Conservation (phyloP, 345 rosid species). For the Laguncularia racemosa region DNA sequence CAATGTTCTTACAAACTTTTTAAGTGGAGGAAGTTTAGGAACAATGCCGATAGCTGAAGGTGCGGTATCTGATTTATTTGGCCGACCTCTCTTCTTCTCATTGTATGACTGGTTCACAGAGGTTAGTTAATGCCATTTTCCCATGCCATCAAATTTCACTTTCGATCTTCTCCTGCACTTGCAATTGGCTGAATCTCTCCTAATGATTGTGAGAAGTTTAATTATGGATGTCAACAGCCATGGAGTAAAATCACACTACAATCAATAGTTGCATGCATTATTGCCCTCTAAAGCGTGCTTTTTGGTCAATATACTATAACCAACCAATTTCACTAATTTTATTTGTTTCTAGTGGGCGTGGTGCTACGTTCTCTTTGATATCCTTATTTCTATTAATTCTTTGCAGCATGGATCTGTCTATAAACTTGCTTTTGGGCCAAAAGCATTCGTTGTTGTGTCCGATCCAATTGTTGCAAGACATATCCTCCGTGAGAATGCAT, state of each 20-base stretch:
- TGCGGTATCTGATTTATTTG: conserved; percentile 84
- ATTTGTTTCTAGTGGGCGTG: not conserved
- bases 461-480: conserved; percentile 86
- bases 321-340: conserved; percentile 4
- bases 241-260: too few relatives aligned
- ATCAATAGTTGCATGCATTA: too few relatives aligned
- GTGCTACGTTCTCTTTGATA: not conserved
- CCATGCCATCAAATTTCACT: not conserved
- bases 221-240: too few relatives aligned
- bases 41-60: conserved; percentile 92
- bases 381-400: conserved; percentile 5
- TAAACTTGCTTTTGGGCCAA: conserved; percentile 98
- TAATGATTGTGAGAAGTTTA: too few relatives aligned
- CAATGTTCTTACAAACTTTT: conserved; percentile 70
- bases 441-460: conserved; percentile 92
- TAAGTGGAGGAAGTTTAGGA: conserved; percentile 73
- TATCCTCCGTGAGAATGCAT: conserved; percentile 78
- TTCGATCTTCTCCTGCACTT: not conserved
- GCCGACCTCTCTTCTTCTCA: conserved; percentile 75
- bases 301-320: too few relatives aligned
- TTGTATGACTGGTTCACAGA: conserved; percentile 87
- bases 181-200: too few relatives aligned
- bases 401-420: conserved; percentile 86
- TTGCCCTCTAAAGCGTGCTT: too few relatives aligned
- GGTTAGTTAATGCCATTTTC: conserved; percentile 25